Percentiles rank a stretch among this genome's conserved stretches.
Evolutionary conservation across 352 stramenopile species (phyloP).

Genomic region (Hyaloperonospora arabidopsidis): DNA sequence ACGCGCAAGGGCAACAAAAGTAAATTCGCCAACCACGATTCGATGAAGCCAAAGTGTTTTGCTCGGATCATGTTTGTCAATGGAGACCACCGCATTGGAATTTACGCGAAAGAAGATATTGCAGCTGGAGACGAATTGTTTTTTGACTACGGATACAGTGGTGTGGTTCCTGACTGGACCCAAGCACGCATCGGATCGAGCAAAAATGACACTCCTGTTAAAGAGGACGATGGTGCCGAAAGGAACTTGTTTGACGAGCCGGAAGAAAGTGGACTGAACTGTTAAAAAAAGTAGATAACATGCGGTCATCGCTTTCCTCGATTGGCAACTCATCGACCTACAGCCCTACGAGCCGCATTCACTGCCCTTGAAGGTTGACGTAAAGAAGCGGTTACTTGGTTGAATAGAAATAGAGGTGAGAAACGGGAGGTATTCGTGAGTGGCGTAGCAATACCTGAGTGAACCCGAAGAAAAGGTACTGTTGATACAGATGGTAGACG

Average conservation of each 20-base stretch:
- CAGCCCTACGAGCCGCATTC: too few species aligned
- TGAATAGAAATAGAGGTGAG: too few species aligned
- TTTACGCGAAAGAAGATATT: conserved; percentile 90
- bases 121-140: conserved; percentile 76
- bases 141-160: conserved; percentile 79
- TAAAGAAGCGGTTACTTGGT: too few species aligned
- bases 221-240: conserved; percentile 14
- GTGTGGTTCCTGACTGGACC: conserved; percentile 76
- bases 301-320: too few species aligned
- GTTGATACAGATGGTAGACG: too few species aligned
- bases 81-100: conserved; percentile 88
- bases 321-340: too few species aligned
- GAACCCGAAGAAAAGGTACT: too few species aligned
- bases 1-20: conserved; percentile 93
- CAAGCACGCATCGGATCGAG: conserved; percentile 46
- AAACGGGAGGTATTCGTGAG: too few species aligned
- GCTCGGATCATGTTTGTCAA: conserved; percentile 87
- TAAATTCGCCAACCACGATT: conserved; percentile 89
- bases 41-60: conserved; percentile 70
- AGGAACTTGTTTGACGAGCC: conserved; percentile 7
- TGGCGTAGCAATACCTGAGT: too few species aligned
- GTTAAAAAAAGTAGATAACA: too few species aligned
- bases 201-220: conserved; percentile 16
- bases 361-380: not conserved
- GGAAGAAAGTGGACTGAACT: conserved; percentile 11